Percentiles rank a stretch among this genome's conserved stretches.
phyloP scores from a whole-genome alignment of 331 rosid species.

The Cucumis variabilis region DNA sequence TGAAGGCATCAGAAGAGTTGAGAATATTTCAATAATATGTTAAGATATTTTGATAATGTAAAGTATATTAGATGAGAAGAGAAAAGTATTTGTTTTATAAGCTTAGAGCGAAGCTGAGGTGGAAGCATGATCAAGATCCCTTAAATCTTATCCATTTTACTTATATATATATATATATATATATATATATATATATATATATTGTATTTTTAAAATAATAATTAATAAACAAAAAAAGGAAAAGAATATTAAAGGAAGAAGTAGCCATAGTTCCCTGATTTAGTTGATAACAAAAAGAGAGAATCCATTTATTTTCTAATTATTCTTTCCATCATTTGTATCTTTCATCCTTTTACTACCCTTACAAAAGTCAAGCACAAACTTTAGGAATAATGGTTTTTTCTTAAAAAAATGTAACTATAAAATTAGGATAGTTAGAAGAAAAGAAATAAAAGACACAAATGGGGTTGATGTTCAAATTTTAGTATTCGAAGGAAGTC shows the following conservation, averaged over 20 bases:
- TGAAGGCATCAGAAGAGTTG: too few species aligned
- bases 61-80: not conserved
- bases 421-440: too few species aligned
- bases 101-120: not conserved
- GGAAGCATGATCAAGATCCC: not conserved
- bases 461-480: too few species aligned
- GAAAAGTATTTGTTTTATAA: too few species aligned
- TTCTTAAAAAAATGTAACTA: too few species aligned
- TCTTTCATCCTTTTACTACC: not conserved
- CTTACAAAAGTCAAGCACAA: not conserved
- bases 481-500: too few species aligned
- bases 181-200: too few species aligned
- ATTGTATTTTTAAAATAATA: not conserved
- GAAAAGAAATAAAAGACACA: too few species aligned
- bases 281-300: not conserved
- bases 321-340: not conserved
- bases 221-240: too few species aligned
- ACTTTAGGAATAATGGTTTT: too few species aligned
- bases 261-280: not conserved
- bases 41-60: too few species aligned
- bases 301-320: not conserved
- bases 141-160: constrained; percentile 18
- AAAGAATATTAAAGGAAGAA: not conserved
- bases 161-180: not conserved
- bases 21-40: too few species aligned